These are phyloP conservation scores for Lipomyces anomalus DNA, from an alignment of 805 yeast genomes.

Conservation along the genomic window DNA sequence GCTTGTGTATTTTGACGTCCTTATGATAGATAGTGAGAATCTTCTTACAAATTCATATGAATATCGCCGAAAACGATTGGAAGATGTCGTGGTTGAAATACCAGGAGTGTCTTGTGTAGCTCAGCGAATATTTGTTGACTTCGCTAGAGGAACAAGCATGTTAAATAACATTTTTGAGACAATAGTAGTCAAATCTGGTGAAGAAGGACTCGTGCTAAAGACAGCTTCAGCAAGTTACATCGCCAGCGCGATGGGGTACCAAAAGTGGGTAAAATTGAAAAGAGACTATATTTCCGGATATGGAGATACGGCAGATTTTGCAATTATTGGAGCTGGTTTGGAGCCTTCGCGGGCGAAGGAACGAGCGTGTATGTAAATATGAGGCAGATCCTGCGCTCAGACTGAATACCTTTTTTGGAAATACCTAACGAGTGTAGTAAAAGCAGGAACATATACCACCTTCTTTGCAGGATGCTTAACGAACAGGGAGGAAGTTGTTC, in stretches of 20 bases:
- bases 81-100: conserved; percentile 1
- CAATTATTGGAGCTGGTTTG: conserved; percentile 14
- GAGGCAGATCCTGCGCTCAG: no score
- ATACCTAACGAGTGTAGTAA: neutral
- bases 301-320: conserved; percentile 16
- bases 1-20: conserved; percentile 15
- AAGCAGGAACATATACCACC: conserved; percentile 1
- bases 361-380: conserved; percentile 7
- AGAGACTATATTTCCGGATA: conserved; percentile 13
- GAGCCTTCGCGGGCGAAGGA: conserved; percentile 7
- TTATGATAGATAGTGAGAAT: conserved; percentile 6
- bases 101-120: conserved; percentile 6
- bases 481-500: conserved; percentile 6
- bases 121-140: neutral
- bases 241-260: conserved; percentile 4
- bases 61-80: conserved; percentile 4
- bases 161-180: conserved; percentile 2
- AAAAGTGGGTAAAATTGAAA: conserved; percentile 16
- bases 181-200: neutral
- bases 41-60: conserved; percentile 5
- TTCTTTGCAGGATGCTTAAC: conserved; percentile 12
- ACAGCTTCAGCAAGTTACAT: conserved; percentile 4
- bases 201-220: conserved; percentile 16
- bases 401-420: no score
- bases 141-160: neutral